phyloP scores from a whole-genome alignment of 2,329 filamentous ascomycete species.

The Alternaria sp. region DNA sequence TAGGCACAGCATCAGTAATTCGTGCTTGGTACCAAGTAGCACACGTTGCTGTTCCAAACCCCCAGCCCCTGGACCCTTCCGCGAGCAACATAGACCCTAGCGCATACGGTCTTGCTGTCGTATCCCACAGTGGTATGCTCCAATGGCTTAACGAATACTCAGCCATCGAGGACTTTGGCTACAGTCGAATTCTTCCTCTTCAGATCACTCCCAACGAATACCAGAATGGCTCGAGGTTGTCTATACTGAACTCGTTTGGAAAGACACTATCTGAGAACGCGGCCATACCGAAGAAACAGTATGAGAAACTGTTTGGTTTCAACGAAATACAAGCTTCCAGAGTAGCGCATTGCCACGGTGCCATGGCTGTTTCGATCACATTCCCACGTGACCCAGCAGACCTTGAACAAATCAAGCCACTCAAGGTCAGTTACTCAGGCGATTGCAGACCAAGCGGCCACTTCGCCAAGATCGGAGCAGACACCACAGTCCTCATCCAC shows the following conservation, averaged over 20 bases:
- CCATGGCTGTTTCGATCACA: slow-evolving; percentile 77
- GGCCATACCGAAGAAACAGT: slow-evolving; percentile 27
- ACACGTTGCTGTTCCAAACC: slow-evolving; percentile 49
- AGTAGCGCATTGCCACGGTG: slow-evolving; percentile 80
- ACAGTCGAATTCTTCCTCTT: slow-evolving; percentile 63
- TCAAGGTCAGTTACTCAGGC: slow-evolving; percentile 91
- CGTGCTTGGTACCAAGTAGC: slow-evolving; percentile 75
- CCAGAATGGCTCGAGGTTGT: slow-evolving; percentile 25
- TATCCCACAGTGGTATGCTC: slow-evolving; percentile 74
- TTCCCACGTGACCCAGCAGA: slow-evolving; percentile 63
- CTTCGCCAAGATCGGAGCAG: slow-evolving; percentile 74
- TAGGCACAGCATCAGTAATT: slow-evolving; percentile 82
- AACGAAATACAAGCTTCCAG: slow-evolving; percentile 67
- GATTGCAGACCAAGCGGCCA: slow-evolving; percentile 77
- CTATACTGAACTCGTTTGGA: slow-evolving; percentile 31
- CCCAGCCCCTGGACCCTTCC: slow-evolving; percentile 18
- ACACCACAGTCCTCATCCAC: slow-evolving; percentile 85
- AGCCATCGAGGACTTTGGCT: slow-evolving; percentile 77
- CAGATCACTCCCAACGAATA: slow-evolving; percentile 45
- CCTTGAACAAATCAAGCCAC: slow-evolving; percentile 54
- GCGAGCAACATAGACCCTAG: slow-evolving; percentile 38
- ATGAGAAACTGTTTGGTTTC: slow-evolving; percentile 66
- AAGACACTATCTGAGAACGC: slow-evolving; percentile 5
- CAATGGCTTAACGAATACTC: slow-evolving; percentile 81
- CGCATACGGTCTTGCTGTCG: slow-evolving; percentile 55